Base-by-base conservation (phyloP, 805 yeast genomes). In the Torulaspora quercuum region DNA sequence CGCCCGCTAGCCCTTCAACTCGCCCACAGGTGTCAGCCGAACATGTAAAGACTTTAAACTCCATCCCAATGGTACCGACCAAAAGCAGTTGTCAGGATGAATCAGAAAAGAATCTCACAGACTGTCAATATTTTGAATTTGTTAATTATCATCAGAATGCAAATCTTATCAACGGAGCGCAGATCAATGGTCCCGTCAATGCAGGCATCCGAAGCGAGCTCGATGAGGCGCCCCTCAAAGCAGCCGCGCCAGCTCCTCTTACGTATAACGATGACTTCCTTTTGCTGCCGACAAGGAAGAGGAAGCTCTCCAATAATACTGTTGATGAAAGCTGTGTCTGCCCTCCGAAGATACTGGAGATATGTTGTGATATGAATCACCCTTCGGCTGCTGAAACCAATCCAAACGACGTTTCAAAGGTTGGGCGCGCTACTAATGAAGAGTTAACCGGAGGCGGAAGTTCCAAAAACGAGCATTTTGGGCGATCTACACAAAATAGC, bases 121-220 rank as follows among this genome's bases (percentile, higher is more conserved):
- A 65, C 19, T 63, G 69, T 44, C 63, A 65, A 30, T 69, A 65
- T 48, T 67, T 68, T 42, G 70, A 68, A 44, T 67, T 65, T 32
- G 49, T 66, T 23, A 66, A 68, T 39, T 61, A 63, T 39, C 67
- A 62, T 42, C 58, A 57, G 28, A 20, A 29, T n/a, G 37, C 19
- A 7, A 28, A 29, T 16, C 19, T 14, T 9, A 15, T 10, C 15
- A 14, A 16, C 17, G 11, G 31, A 7, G 14, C 20, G 25, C 11
- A 11, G 2, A 24, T 15, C 12, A 22, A 21, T 8, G 23, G 12
- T 14, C 9, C 7, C 11, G 20, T 4, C 9, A 18, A 9, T 13
- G 37, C 26, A 16, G 15, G n/a, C n/a, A n/a, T n/a, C n/a, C n/a
- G n/a, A n/a, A n/a, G n/a, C n/a, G n/a, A n/a, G n/a, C n/a, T n/a